Evolutionary conservation across 768 basidiomycete species (phyloP).

Genomic region (Phallus indusiatus): DNA sequence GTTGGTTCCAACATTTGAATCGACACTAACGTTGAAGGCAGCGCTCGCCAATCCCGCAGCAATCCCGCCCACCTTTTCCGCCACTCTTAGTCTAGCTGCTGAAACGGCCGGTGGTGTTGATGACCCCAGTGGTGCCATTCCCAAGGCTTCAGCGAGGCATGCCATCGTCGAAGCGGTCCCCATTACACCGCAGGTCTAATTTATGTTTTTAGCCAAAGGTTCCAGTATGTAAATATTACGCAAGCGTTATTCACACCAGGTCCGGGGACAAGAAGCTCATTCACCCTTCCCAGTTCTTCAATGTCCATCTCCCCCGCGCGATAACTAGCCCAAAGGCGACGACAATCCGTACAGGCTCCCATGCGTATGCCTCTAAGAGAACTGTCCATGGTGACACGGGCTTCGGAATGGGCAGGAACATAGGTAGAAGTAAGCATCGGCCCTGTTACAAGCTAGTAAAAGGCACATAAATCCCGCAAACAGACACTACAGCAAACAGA

Average conservation of each 20-base stretch:
- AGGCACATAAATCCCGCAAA: not conserved
- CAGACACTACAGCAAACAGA: not conserved
- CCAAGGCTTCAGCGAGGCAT: constrained; percentile 19
- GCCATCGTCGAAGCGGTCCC: constrained; percentile 21
- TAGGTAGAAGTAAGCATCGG: constrained; percentile 16
- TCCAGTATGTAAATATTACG: not conserved
- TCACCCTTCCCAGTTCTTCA: constrained; percentile 17
- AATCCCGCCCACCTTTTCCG: constrained; percentile 15
- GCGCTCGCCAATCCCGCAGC: constrained; percentile 7
- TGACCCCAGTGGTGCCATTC: constrained; percentile 17
- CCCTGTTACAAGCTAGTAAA: constrained; percentile 14
- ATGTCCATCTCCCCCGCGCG: constrained; percentile 18
- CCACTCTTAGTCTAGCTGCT: constrained; percentile 16
- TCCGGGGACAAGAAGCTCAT: constrained; percentile 18
- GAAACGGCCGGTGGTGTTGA: constrained; percentile 18
- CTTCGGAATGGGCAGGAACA: not conserved
- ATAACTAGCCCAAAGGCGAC: constrained; percentile 17
- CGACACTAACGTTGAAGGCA: not conserved
- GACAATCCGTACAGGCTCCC: constrained; percentile 21
- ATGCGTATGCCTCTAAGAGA: constrained; percentile 15
- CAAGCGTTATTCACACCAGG: constrained; percentile 13
- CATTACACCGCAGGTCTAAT: constrained; percentile 20
- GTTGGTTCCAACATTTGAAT: not conserved
- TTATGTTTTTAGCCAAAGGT: not conserved
- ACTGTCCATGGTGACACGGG: not conserved